A percentile compares a stretch with the other conserved stretches of the same genome.
phyloP scores from a whole-genome alignment of 495 filamentous ascomycete species.

The Ascodesmis nigricans region DNA sequence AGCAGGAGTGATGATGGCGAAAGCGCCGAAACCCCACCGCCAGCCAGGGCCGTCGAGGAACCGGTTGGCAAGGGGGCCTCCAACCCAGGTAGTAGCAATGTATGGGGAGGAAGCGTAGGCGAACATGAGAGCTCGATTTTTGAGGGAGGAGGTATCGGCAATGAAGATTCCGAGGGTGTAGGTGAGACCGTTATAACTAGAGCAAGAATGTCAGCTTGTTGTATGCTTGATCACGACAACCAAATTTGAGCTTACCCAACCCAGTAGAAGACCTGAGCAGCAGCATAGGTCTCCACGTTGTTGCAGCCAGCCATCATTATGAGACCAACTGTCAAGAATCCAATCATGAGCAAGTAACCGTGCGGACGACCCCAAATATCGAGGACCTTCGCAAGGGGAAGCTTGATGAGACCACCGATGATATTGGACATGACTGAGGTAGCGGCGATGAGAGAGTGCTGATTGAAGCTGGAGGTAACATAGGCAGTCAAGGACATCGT shows the following conservation, averaged over 20 bases:
- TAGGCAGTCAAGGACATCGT: constrained; percentile 25
- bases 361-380: constrained; percentile 37
- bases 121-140: constrained; percentile 39
- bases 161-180: constrained; percentile 39
- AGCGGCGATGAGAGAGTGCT: constrained; percentile 29
- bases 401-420: constrained; percentile 38
- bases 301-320: constrained; percentile 32
- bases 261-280: constrained; percentile 26
- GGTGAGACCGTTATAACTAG: constrained; percentile 31
- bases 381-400: constrained; percentile 42
- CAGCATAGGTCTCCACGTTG: constrained; percentile 26
- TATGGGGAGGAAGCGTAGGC: constrained; percentile 43
- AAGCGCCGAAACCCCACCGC: constrained; percentile 43
- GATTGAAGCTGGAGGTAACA: constrained; percentile 28
- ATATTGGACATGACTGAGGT: constrained; percentile 30
- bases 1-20: constrained; percentile 35
- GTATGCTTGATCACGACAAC: not conserved
- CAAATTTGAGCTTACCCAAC: constrained; percentile 14
- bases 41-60: constrained; percentile 30
- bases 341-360: constrained; percentile 25
- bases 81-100: constrained; percentile 37
- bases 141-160: constrained; percentile 41
- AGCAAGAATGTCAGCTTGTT: not conserved
- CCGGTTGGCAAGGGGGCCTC: constrained; percentile 26
- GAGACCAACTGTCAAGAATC: constrained; percentile 20